A percentile compares a stretch with the other conserved stretches of the same genome.
phyloP scores from a whole-genome alignment of 2,329 filamentous ascomycete genomes.

The Taxawa tesnikishii region DNA sequence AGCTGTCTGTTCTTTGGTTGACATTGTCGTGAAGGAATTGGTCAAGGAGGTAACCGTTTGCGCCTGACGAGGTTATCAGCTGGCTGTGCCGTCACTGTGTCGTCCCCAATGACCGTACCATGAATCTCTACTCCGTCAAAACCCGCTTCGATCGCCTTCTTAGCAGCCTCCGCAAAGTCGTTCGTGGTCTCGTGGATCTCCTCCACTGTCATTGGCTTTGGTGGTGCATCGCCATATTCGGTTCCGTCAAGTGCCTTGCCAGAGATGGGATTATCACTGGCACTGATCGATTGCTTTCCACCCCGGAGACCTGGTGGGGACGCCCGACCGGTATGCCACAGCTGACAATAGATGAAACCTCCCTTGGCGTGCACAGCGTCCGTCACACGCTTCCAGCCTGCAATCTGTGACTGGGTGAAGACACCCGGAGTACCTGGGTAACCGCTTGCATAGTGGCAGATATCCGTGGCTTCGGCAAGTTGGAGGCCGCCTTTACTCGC shows the following conservation, averaged over 20 bases:
- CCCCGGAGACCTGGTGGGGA: slow-evolving; percentile 12
- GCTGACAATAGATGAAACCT: slow-evolving; percentile 48
- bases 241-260: slow-evolving; percentile 15
- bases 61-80: slow-evolving; percentile 9
- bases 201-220: slow-evolving; percentile 22
- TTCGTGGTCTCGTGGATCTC: slow-evolving; percentile 21
- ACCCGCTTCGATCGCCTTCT: slow-evolving; percentile 23
- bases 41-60: slow-evolving; percentile 42
- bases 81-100: not conserved
- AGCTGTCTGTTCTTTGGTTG: slow-evolving; percentile 38
- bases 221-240: slow-evolving; percentile 21
- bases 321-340: slow-evolving; percentile 47
- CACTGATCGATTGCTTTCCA: slow-evolving; percentile 14
- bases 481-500: slow-evolving; percentile 37
- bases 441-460: slow-evolving; percentile 28
- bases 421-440: slow-evolving; percentile 44
- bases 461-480: slow-evolving; percentile 44
- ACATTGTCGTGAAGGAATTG: slow-evolving; percentile 50
- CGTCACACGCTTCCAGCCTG: slow-evolving; percentile 46
- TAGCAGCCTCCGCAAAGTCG: slow-evolving; percentile 7
- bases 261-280: slow-evolving; percentile 19
- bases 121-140: slow-evolving; percentile 47
- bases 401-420: slow-evolving; percentile 42
- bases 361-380: slow-evolving; percentile 51
- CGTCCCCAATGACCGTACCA: slow-evolving; percentile 4